Evolutionary conservation across 2,329 filamentous ascomycete species (phyloP), one percentile per base, ranked within the genome.

Genomic region (Trichoderma semiorbis): DNA sequence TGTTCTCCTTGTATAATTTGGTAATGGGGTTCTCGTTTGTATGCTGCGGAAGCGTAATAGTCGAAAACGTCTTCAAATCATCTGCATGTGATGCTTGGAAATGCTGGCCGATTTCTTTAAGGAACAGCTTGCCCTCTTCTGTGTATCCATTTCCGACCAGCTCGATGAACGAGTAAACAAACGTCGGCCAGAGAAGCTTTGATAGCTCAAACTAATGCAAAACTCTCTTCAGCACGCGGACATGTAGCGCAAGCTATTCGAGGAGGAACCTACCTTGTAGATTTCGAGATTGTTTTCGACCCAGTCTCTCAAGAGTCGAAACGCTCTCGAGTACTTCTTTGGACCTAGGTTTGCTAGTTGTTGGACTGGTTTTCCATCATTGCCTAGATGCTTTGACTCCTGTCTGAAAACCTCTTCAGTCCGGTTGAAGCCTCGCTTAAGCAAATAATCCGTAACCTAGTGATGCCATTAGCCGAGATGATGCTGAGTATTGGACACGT

Each of bases 351-450:
- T 92, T 73, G 94, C 92, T 21, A 89, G 88, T 67, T 85, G 84
- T 62, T 90, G 87, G 39, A 95, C 88, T 2, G 94, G 93, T 72
- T 92, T 89, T 10, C 94, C 95, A 79, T 94, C 93, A 26, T 91
- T 87, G 71, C 95, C 93, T 55, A 96, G 87, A 76, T 94, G 91
- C 28, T 93, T 91, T 1, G 95, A 97, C 81, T 99, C 96, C 80
- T 94, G 92, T 57, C 96, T 90, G 68, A 99, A 93, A 79, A 96
- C 93, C 24, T 95, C 93, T 81, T 99, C 96, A 1, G 96, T 98
- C 28, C 92, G 89, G 69, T 91, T 94, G 81, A 98, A 99, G 0
- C 96, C 96, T 75, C 98, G 95, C 81, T 99, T 99, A 3, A 94
- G 89, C 1, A 99, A 86, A 80, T 99, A 99, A 77, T 99, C 96